Conservation (phyloP, 2,329 filamentous ascomycete species). For the Xylariaceae sp. region DNA sequence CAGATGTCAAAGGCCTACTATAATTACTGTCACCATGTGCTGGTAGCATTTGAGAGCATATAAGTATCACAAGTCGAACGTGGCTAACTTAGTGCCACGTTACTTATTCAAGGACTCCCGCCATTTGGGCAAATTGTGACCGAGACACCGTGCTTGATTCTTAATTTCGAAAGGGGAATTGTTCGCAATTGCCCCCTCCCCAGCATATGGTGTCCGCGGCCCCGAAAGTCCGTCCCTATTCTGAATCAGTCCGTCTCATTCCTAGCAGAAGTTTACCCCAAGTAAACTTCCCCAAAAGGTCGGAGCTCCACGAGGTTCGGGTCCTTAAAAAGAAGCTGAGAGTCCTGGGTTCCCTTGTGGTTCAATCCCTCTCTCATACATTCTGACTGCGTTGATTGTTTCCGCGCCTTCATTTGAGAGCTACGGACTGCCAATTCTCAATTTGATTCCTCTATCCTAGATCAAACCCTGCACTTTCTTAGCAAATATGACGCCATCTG, state of each 20-base stretch:
- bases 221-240: neutral
- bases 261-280: conserved; percentile 1
- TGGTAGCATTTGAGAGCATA: no score
- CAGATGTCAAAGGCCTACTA: no score
- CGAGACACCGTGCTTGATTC: no score
- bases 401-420: neutral
- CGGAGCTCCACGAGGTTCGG: conserved; percentile 24
- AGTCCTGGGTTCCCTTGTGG: neutral
- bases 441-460: no score
- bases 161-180: no score
- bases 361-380: conserved; percentile 3
- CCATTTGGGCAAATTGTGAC: no score
- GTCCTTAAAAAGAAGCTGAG: conserved; percentile 15
- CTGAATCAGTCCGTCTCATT: conserved; percentile 1
- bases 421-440: neutral
- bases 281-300: neutral
- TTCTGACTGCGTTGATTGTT: neutral
- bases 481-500: conserved; percentile 37
- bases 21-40: no score
- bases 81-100: no score
- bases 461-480: conserved; percentile 14
- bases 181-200: no score
- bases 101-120: no score
- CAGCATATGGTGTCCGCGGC: neutral
- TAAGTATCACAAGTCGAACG: no score